These are phyloP conservation scores for Tetrastigma voinierianum DNA, from an alignment of 164 flowering plant species.

Conservation along the genomic window DNA sequence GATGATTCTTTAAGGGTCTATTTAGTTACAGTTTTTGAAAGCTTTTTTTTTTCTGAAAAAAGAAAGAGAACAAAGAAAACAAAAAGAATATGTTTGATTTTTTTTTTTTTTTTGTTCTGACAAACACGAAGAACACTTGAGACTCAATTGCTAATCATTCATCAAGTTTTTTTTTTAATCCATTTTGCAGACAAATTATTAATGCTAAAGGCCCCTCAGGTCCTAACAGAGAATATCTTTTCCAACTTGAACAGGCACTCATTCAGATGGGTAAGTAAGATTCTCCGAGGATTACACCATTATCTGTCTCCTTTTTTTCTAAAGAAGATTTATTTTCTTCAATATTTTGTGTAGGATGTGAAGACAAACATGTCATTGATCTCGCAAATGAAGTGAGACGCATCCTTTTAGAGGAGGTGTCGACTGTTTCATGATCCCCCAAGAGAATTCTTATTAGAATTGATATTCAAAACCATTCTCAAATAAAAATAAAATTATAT, in stretches of 20 bases:
- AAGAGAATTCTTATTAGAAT: too few species aligned
- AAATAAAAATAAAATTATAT: too few species aligned
- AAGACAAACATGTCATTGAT: conserved; percentile 77
- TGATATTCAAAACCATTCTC: too few species aligned
- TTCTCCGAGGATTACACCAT: background rate
- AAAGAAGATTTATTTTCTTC: background rate
- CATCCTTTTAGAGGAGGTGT: conserved; percentile 36
- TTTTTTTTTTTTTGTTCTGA: too few species aligned
- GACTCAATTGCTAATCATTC: background rate
- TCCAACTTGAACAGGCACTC: conserved; percentile 79
- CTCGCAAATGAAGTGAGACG: conserved; percentile 69
- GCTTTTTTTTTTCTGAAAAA: too few species aligned
- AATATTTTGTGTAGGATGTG: conserved; percentile 43
- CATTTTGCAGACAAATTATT: conserved; percentile 66
- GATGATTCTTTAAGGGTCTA: too few species aligned
- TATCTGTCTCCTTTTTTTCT: background rate
- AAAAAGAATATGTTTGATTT: too few species aligned
- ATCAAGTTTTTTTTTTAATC: background rate
- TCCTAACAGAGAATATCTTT: conserved; percentile 92
- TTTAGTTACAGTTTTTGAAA: too few species aligned
- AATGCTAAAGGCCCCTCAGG: conserved; percentile 93
- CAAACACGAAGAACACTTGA: too few species aligned
- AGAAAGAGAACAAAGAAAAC: too few species aligned
- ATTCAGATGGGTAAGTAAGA: conserved; percentile 53
- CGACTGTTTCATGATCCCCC: conserved; percentile 17